Percentiles rank a stretch among this genome's conserved stretches.
These are phyloP conservation scores for Silene noctiflora DNA, from an alignment of 179 eudicot genomes.

Conservation along the genomic window DNA sequence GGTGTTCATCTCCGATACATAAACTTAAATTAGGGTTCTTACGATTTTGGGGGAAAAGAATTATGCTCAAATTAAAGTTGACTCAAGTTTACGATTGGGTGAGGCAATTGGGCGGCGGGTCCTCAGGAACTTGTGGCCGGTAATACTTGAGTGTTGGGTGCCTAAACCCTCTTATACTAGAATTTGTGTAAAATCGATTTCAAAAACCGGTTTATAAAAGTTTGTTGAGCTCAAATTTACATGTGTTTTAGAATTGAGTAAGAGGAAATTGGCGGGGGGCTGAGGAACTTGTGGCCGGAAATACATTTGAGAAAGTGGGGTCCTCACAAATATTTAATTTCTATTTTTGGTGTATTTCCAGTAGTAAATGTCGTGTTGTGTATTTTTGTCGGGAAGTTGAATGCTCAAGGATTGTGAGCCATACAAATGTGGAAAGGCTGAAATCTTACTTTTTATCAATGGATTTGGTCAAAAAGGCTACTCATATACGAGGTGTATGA, in stretches of 20 bases:
- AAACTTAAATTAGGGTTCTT: too few species aligned
- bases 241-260: too few species aligned
- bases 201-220: too few species aligned
- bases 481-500: too few species aligned
- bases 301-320: background rate
- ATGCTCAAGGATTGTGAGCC: background rate
- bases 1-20: background rate
- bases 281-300: too few species aligned
- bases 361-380: background rate
- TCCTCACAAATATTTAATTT: background rate
- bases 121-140: slow-evolving; percentile 1
- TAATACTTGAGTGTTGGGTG: too few species aligned
- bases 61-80: background rate
- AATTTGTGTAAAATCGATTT: too few species aligned
- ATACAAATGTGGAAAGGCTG: background rate
- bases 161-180: too few species aligned
- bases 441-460: background rate
- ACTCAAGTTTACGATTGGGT: background rate
- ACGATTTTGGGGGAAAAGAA: background rate
- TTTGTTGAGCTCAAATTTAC: too few species aligned
- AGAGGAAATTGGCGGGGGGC: too few species aligned
- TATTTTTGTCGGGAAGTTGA: background rate
- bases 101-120: background rate
- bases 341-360: background rate
- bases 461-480: too few species aligned